These are phyloP conservation scores for Rhododendron ovatum DNA, from an alignment of 148 eudicot genomes.

Conservation along the genomic window DNA sequence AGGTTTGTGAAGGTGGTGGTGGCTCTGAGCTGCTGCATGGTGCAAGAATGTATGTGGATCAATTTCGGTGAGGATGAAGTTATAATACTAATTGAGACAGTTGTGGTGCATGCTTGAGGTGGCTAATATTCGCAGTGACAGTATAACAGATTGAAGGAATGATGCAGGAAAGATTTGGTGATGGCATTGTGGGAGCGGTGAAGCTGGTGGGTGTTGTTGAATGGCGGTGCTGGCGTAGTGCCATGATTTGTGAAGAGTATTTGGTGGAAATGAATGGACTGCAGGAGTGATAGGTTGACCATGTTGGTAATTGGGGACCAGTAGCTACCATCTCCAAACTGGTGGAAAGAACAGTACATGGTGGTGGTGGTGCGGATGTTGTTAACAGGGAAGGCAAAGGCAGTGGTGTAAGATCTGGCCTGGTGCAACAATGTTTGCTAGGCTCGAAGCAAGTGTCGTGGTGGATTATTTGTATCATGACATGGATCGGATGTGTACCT, in stretches of 20 bases:
- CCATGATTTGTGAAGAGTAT: neutral
- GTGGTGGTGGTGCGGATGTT: neutral
- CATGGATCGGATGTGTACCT: neutral
- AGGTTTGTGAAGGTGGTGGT: neutral
- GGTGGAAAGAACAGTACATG: neutral
- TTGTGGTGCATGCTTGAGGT: neutral
- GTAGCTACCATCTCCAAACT: neutral
- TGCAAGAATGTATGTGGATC: neutral
- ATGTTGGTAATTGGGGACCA: neutral
- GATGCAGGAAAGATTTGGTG: neutral
- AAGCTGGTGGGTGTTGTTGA: neutral
- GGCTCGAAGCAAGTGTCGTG: neutral
- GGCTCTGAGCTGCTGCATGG: neutral
- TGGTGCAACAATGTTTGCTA: neutral
- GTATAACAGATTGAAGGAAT: neutral
- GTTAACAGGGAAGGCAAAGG: neutral
- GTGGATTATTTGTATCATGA: neutral
- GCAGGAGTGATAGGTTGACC: neutral
- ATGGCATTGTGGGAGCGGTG: neutral
- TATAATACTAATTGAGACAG: neutral
- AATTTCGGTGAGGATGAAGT: neutral
- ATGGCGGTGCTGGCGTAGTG: neutral
- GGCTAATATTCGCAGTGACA: neutral
- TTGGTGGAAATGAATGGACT: constrained; percentile 3
- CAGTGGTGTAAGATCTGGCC: neutral